These are phyloP conservation scores for Euptelea pleiosperma DNA, from an alignment of 164 flowering plant genomes.

Conservation along the genomic window DNA sequence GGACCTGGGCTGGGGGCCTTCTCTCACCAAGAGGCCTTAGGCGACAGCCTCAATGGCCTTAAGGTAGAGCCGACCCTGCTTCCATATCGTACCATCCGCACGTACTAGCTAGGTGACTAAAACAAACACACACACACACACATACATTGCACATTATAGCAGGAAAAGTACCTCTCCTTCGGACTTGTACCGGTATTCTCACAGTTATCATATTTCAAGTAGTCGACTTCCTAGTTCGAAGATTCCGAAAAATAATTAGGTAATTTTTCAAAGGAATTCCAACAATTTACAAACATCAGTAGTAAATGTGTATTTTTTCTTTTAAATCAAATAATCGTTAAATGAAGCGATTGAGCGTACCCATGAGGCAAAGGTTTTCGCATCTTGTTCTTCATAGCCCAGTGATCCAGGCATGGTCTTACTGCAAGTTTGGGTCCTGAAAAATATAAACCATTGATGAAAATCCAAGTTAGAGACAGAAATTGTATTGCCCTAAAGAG, in stretches of 20 bases:
- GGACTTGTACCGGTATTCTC: constrained; percentile 31
- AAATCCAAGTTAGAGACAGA: not conserved
- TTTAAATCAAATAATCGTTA: not conserved
- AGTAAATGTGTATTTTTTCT: not conserved
- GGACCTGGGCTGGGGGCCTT: too few relatives aligned
- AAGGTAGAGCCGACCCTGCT: too few relatives aligned
- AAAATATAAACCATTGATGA: not conserved
- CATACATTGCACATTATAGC: constrained; percentile 6
- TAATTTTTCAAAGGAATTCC: not conserved
- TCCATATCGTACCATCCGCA: too few relatives aligned
- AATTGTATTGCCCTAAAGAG: too few relatives aligned
- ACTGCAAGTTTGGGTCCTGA: constrained; percentile 55
- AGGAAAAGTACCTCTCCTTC: constrained; percentile 35
- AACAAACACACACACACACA: too few relatives aligned
- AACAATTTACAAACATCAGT: not conserved
- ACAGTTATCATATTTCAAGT: constrained; percentile 70
- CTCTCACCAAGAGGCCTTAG: too few relatives aligned
- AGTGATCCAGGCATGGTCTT: constrained; percentile 66
- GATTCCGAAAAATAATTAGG: not conserved
- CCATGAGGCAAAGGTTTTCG: constrained; percentile 65
- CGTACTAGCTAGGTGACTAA: too few relatives aligned
- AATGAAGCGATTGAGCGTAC: constrained; percentile 19
- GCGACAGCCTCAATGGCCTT: not conserved
- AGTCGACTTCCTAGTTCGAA: constrained; percentile 46
- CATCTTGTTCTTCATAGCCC: constrained; percentile 65